These are phyloP conservation scores for Metschnikowia koreensis DNA, from an alignment of 805 yeast species.

Conservation along the genomic window DNA sequence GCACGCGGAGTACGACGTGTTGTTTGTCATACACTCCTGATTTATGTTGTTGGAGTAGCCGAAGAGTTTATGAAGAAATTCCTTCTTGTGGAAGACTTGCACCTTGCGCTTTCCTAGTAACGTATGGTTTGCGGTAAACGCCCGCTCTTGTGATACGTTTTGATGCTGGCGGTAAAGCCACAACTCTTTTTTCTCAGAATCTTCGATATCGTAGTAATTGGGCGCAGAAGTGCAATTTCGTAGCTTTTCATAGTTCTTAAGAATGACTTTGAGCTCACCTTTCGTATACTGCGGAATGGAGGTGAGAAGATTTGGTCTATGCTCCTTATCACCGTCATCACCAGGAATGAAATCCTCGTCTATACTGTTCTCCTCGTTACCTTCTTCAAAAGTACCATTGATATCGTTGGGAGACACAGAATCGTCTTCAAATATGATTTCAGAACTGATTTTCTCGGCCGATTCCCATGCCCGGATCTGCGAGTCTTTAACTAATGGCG, in stretches of 20 bases:
- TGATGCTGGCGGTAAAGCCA: constrained; percentile 32
- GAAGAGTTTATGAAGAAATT: constrained; percentile 36
- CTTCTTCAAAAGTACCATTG: neutral
- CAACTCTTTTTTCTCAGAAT: constrained; percentile 26
- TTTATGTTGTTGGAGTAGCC: constrained; percentile 39
- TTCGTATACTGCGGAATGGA: constrained; percentile 42
- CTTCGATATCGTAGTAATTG: constrained; percentile 9
- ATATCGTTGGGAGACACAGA: neutral
- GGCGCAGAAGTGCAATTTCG: constrained; percentile 8
- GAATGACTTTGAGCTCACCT: constrained; percentile 31
- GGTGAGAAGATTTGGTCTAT: constrained; percentile 16
- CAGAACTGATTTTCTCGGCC: constrained; percentile 39
- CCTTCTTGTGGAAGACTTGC: constrained; percentile 41
- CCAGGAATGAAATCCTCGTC: constrained; percentile 2
- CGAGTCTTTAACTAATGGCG: constrained; percentile 39
- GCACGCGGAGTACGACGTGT: constrained; percentile 36
- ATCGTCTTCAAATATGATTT: constrained; percentile 32
- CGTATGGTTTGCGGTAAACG: constrained; percentile 33
- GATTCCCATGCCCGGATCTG: constrained; percentile 46
- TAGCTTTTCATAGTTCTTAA: constrained; percentile 18
- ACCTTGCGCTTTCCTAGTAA: constrained; percentile 36
- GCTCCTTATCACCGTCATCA: constrained; percentile 1
- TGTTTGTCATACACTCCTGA: constrained; percentile 41
- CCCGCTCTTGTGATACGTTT: constrained; percentile 31
- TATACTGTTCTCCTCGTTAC: constrained; percentile 1